Conservation (phyloP, 495 filamentous ascomycete species). For the Xylaria venustula region DNA sequence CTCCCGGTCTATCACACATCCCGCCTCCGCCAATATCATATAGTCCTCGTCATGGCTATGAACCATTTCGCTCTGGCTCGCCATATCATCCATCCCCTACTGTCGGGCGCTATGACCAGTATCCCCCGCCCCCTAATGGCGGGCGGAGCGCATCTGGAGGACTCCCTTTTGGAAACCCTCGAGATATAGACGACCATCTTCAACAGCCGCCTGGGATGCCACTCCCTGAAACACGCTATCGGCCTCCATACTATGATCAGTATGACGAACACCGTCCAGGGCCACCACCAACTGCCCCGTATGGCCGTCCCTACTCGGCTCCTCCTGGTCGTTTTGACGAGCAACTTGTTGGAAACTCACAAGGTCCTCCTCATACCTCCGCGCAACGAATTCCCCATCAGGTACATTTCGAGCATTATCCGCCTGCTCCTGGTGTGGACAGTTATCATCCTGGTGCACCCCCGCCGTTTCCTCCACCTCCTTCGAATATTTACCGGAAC, state of each 20-base stretch:
- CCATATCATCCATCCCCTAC: constrained; percentile 12
- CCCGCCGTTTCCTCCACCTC: background rate
- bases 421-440: constrained; percentile 3
- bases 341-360: constrained; percentile 28
- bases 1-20: constrained; percentile 24
- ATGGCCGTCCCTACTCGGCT: constrained; percentile 16
- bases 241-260: constrained; percentile 12
- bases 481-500: background rate
- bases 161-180: background rate
- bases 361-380: constrained; percentile 17
- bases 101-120: constrained; percentile 18
- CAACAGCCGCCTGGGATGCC: constrained; percentile 7
- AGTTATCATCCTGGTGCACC: constrained; percentile 1
- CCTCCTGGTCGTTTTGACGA: constrained; percentile 27
- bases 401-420: background rate
- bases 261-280: constrained; percentile 4
- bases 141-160: background rate
- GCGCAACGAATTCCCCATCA: background rate
- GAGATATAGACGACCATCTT: constrained; percentile 4
- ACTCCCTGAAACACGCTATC: no score
- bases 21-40: constrained; percentile 29
- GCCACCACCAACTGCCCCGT: background rate
- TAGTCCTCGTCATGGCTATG: constrained; percentile 24
- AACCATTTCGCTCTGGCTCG: constrained; percentile 15
- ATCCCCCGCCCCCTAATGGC: constrained; percentile 23